Evolutionary conservation across 176 grass and related monocot genomes (phyloP).

Genomic region (Carex parvula): DNA sequence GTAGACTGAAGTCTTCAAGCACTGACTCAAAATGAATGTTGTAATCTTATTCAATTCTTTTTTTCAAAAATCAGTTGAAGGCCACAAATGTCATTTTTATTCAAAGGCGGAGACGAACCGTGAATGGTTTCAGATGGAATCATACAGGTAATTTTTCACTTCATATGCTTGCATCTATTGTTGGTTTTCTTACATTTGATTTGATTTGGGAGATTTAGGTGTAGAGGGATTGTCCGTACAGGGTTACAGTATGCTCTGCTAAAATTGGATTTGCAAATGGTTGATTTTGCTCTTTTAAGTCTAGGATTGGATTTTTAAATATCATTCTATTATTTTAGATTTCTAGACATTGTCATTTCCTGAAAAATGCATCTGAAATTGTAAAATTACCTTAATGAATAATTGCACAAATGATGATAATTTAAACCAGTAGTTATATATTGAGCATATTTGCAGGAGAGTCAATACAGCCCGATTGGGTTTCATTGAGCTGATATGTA

Average conservation of each 20-base stretch:
- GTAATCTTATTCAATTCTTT: no score
- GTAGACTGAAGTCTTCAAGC: no score
- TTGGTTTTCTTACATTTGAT: background rate
- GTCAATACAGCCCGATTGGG: background rate
- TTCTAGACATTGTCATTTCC: background rate
- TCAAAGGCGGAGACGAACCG: slow-evolving; percentile 47
- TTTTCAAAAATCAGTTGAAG: no score
- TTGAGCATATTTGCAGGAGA: background rate
- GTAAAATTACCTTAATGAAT: background rate
- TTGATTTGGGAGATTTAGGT: background rate
- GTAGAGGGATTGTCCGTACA: background rate
- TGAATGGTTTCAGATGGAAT: slow-evolving; percentile 90
- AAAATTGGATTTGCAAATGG: background rate
- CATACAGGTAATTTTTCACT: slow-evolving; percentile 57
- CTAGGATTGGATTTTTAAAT: background rate
- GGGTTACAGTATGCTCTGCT: background rate
- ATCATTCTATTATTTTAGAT: background rate
- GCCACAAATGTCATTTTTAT: background rate
- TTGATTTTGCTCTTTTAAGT: background rate
- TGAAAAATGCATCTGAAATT: background rate
- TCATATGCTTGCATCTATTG: background rate
- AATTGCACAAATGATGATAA: background rate
- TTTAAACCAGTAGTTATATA: background rate
- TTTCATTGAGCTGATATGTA: background rate
- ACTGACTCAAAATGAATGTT: no score